These are phyloP conservation scores for Metarhizium anisopliae DNA, from an alignment of 2,329 filamentous ascomycete species.

Conservation along the genomic window DNA sequence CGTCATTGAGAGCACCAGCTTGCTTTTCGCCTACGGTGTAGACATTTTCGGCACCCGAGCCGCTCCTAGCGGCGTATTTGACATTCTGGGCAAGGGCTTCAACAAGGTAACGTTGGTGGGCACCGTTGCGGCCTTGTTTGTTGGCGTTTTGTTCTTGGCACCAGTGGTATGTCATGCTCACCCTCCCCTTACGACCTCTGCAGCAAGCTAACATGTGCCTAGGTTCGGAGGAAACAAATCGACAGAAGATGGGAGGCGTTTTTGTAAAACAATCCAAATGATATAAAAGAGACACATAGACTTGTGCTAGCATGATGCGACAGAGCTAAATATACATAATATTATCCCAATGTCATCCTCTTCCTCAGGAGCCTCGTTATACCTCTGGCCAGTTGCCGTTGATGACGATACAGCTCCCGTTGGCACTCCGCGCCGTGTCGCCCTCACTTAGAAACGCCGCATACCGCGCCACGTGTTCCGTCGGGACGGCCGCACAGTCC, in stretches of 20 bases:
- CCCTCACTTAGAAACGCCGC: conserved; percentile 22
- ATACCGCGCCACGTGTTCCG: conserved; percentile 30
- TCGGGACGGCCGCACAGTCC: conserved; percentile 20
- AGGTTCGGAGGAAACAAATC: conserved; percentile 60
- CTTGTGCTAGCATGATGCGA: conserved; percentile 7
- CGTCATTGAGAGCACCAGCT: conserved; percentile 80
- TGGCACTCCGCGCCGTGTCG: conserved; percentile 21
- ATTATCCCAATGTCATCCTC: not conserved
- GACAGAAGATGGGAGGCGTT: conserved; percentile 50
- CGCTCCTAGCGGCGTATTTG: conserved; percentile 82
- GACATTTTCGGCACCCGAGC: conserved; percentile 84
- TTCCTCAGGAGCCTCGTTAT: conserved; percentile 4
- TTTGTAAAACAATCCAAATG: conserved; percentile 13
- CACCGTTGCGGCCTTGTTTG: conserved; percentile 72
- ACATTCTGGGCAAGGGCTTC: conserved; percentile 87
- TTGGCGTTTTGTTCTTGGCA: conserved; percentile 67
- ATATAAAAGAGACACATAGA: not conserved
- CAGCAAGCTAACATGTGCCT: conserved; percentile 21
- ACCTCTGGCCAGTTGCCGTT: conserved; percentile 28
- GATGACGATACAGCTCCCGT: conserved; percentile 25
- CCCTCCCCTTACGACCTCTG: no score
- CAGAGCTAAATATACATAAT: not conserved
- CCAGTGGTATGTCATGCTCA: conserved; percentile 63
- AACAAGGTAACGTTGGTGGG: conserved; percentile 78
- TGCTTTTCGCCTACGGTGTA: conserved; percentile 80